Percentiles rank a stretch among this genome's conserved stretches.
These are phyloP conservation scores for Ceratocystis variospora DNA, from an alignment of 2,329 filamentous ascomycete species.

Conservation along the genomic window DNA sequence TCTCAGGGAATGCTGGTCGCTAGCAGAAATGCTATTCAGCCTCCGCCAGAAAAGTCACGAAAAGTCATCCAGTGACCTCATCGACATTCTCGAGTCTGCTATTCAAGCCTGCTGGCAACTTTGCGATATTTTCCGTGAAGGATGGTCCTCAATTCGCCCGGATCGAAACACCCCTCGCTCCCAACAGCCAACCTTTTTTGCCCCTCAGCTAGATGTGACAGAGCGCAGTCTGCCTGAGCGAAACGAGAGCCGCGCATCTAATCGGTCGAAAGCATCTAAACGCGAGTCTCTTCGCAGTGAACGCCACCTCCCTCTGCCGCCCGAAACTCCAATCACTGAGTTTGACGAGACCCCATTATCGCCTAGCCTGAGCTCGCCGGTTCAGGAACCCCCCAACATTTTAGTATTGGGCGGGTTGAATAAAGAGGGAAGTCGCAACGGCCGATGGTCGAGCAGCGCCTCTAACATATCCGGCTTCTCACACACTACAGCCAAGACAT, in stretches of 20 bases:
- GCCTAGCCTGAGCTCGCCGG: constrained; percentile 57
- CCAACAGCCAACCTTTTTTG: constrained; percentile 59
- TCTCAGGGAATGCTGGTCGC: constrained; percentile 71
- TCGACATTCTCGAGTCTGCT: constrained; percentile 67
- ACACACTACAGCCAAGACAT: constrained; percentile 50
- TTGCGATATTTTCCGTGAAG: constrained; percentile 82
- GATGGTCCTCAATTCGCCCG: constrained; percentile 78
- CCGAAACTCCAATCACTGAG: constrained; percentile 83
- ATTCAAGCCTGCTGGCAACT: constrained; percentile 92
- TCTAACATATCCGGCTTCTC: constrained; percentile 70
- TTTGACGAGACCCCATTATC: constrained; percentile 85
- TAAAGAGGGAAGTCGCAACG: constrained; percentile 43
- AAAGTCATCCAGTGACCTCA: constrained; percentile 51
- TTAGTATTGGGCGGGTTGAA: constrained; percentile 60
- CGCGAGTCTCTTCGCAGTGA: constrained; percentile 31
- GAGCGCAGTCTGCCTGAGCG: constrained; percentile 13
- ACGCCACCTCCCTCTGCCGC: constrained; percentile 34
- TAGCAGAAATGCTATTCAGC: constrained; percentile 88
- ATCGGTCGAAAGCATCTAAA: constrained; percentile 40
- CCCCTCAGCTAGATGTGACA: constrained; percentile 33
- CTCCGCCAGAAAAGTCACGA: constrained; percentile 62
- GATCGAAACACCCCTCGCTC: constrained; percentile 76
- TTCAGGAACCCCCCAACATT: constrained; percentile 62
- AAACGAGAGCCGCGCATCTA: constrained; percentile 34
- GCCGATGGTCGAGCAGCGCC: constrained; percentile 69